Percentiles rank a stretch among this genome's conserved stretches.
These are phyloP conservation scores for Euphorbia pulcherrima DNA, from an alignment of 345 rosid species.

Conservation along the genomic window DNA sequence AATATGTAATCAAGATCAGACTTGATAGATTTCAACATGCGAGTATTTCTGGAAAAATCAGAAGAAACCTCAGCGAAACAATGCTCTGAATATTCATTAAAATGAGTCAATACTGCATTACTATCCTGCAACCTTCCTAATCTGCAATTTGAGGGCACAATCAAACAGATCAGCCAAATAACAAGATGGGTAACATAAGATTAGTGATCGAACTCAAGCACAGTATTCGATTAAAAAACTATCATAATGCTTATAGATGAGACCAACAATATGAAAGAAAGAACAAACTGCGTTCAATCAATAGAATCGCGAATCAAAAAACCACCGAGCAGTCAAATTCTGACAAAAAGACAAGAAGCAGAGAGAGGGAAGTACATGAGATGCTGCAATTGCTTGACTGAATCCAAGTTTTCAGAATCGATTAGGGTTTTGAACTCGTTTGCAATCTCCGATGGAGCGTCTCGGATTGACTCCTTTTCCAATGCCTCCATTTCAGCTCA, in stretches of 20 bases:
- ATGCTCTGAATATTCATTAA: conserved; percentile 78
- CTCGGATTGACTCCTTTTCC: conserved; percentile 31
- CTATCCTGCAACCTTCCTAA: conserved; percentile 96
- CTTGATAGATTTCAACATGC: conserved; percentile 69
- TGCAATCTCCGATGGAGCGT: conserved; percentile 61
- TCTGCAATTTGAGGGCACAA: too few species aligned
- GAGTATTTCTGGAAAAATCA: conserved; percentile 66
- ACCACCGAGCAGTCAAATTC: neutral
- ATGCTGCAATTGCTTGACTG: conserved; percentile 68
- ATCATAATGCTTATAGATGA: too few species aligned
- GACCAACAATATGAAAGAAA: neutral
- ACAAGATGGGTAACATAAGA: too few species aligned
- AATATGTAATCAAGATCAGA: conserved; percentile 86
- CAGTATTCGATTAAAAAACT: too few species aligned
- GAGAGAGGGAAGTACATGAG: conserved; percentile 52
- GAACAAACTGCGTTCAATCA: neutral
- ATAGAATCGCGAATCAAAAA: neutral
- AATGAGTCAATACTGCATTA: conserved; percentile 83
- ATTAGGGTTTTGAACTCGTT: conserved; percentile 75
- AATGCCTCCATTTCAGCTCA: conserved; percentile 4
- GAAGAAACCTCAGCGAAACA: conserved; percentile 68
- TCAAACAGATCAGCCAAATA: too few species aligned
- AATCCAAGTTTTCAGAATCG: conserved; percentile 45
- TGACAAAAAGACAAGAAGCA: conserved; percentile 4
- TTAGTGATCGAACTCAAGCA: too few species aligned